Base-by-base conservation (phyloP, 2,329 filamentous ascomycete species). In the Dothiorella sarmentorum region DNA sequence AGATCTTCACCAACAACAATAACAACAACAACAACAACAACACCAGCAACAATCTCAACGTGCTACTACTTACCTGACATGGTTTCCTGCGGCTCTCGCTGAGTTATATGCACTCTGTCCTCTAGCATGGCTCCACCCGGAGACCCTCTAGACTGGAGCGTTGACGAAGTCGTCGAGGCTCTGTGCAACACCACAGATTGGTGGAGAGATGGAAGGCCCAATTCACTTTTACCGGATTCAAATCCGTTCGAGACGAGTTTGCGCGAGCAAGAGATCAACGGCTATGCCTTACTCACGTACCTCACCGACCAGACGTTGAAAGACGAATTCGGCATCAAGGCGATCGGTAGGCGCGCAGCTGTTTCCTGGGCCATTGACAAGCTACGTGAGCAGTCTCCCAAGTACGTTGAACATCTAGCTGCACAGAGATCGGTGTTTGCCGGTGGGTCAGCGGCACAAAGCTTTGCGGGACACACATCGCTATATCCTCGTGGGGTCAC, bases 121-220 rank as follows among this genome's bases (percentile, higher is more conserved):
- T 17, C 22, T 11, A 59, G n/a, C 10, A 53, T 60, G 42, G 17
- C 10, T 53, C 22, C 42, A 18, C 24, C 42, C 61, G 53, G 73
- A 58, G 90, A 96, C 72, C 90, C 91, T n/a, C 88, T 86, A 71
- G 67, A 80, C 56, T 96, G 91, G 91, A 81, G 82, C 33, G 78
- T 86, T 29, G 84, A 88, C 35, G 80, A 85, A 33, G 83, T 95
- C 10, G 81, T 88, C 9, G 69, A 78, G 15, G 85, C 87, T 66
- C 77, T 95, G 3, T 90, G 86, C 68, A 77, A 80, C 20, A 66
- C 76, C 2, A 68, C 76, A 3, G 76, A 76, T 47, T 79, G 82
- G 9, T 68, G 61, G 45, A 35, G 69, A 83, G 81, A 80, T 64
- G 63, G 67, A 69, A 56, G 72, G 73, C 47, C 71, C 38, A 62